Base-by-base conservation (phyloP, 352 stramenopile genomes). In the Phytophthora tentaculata region DNA sequence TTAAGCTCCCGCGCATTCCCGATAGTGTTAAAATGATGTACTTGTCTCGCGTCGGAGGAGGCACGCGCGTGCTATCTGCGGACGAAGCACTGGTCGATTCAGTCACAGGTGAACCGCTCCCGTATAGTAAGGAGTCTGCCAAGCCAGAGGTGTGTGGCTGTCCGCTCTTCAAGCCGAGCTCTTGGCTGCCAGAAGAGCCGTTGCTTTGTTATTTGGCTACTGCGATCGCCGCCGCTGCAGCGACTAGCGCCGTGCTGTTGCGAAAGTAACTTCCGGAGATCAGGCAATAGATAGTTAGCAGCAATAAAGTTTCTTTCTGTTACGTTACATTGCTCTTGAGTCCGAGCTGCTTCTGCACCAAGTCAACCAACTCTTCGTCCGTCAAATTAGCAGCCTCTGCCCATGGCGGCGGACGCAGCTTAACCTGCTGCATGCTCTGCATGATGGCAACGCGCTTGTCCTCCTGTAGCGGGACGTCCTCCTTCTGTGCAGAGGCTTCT, bases 21-120 rank as follows among this genome's bases (percentile, higher is more conserved):
- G 59, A 74, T 43, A 61, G 72, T 47, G 71, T 93, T 32, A 88
- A 91, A 64, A 87, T 87, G 82, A 74, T 90, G 29, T 91, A 90
- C 56, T 77, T 93, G 16, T 85, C 82, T 64, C 72, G 74, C 13
- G 85, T 93, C 3, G 85, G 83, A 24, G 74, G 76, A 17, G 83
- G 85, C 7, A 76, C 81, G 3, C 59, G 58, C 28, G 77, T 87
- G 22, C 60, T 90, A n/a, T 29, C 68, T 0, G 9, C 48, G 0
- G 50, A 76, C 2, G 74, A 88, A 43, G 71, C 83, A 9, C 73
- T 93, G 16, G 63, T 91, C 14, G 80, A 93, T 41, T n/a, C 58
- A 4, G 48, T 45, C 19, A 86, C 81, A 6, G 83, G 83, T 3
- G 56, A 82, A 8, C 81, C 79, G 0, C 48, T 77, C 22, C 71